Percentiles rank a stretch among this genome's conserved stretches.
Evolutionary conservation across 148 eudicot genomes (phyloP).

Genomic region (Polygonum aviculare): DNA sequence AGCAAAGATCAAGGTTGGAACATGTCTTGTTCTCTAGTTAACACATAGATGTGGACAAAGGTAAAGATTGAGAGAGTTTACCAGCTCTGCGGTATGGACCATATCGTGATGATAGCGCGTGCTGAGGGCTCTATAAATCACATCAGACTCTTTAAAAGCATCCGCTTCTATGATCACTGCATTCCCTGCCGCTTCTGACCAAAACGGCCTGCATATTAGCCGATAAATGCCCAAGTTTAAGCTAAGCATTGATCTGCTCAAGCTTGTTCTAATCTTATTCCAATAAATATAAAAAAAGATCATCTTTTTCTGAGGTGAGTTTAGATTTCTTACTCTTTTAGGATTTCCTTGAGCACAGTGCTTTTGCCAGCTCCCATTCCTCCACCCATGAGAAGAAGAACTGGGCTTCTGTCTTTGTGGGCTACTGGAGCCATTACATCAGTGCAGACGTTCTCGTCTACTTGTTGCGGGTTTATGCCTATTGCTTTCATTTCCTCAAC

Average conservation of each 20-base stretch:
- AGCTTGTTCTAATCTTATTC: background rate
- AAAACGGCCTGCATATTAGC: constrained; percentile 67
- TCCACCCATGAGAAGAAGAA: constrained; percentile 96
- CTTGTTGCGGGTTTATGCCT: constrained; percentile 45
- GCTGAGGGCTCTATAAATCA: constrained; percentile 80
- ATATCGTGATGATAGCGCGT: constrained; percentile 83
- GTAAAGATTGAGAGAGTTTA: constrained; percentile 17
- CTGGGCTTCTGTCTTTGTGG: constrained; percentile 86
- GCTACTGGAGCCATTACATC: constrained; percentile 98
- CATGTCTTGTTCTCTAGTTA: background rate
- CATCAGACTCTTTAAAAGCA: constrained; percentile 97
- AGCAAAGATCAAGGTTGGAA: background rate
- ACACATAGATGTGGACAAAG: background rate
- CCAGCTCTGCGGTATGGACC: constrained; percentile 94
- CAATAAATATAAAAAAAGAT: background rate
- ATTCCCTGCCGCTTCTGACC: constrained; percentile 91
- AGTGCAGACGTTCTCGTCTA: constrained; percentile 78
- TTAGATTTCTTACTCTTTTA: constrained; percentile 66
- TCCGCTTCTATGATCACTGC: constrained; percentile 96
- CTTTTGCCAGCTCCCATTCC: constrained; percentile 99
- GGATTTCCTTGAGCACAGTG: constrained; percentile 94
- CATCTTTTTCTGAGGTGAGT: too few species aligned
- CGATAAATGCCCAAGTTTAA: constrained; percentile 1
- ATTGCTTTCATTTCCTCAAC: constrained; percentile 98
- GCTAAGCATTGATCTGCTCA: constrained; percentile 4